A percentile compares a stretch with the other conserved stretches of the same genome.
Conservation (phyloP, 1,139 yeast species). For the Geotrichum cucujoidarum region DNA sequence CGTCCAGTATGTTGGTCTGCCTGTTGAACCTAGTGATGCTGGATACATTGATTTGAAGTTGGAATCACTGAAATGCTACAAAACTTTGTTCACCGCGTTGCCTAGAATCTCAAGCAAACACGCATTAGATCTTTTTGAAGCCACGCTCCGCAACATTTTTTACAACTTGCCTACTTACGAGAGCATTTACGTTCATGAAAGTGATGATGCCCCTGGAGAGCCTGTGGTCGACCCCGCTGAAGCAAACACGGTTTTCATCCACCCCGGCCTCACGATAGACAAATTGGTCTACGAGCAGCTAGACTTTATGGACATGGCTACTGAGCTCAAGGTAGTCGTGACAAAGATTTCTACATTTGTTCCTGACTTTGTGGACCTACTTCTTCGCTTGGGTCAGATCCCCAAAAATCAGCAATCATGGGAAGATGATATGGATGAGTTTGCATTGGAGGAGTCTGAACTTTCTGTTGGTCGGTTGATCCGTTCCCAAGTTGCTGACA, state of each 20-base stretch:
- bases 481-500: constrained; percentile 26
- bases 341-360: constrained; percentile 7
- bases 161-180: constrained; percentile 13
- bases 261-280: constrained; percentile 15
- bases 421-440: constrained; percentile 56
- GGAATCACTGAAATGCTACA: constrained; percentile 16
- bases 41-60: constrained; percentile 16
- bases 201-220: constrained; percentile 16
- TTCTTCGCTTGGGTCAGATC: constrained; percentile 27
- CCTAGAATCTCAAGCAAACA: constrained; percentile 13
- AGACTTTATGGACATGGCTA: constrained; percentile 17
- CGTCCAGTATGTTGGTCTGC: constrained; percentile 18
- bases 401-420: constrained; percentile 35
- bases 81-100: constrained; percentile 13
- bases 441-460: constrained; percentile 70
- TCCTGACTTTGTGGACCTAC: constrained; percentile 21
- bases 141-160: constrained; percentile 12
- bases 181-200: constrained; percentile 2
- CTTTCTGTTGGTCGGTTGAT: constrained; percentile 41
- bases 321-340: constrained; percentile 13
- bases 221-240: constrained; percentile 23
- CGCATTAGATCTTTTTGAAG: constrained; percentile 10
- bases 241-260: constrained; percentile 30
- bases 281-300: constrained; percentile 15
- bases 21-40: constrained; percentile 19